Evolutionary conservation across 345 rosid genomes (phyloP), one percentile per base, ranked within the genome.

Genomic region (Brassica napus): DNA sequence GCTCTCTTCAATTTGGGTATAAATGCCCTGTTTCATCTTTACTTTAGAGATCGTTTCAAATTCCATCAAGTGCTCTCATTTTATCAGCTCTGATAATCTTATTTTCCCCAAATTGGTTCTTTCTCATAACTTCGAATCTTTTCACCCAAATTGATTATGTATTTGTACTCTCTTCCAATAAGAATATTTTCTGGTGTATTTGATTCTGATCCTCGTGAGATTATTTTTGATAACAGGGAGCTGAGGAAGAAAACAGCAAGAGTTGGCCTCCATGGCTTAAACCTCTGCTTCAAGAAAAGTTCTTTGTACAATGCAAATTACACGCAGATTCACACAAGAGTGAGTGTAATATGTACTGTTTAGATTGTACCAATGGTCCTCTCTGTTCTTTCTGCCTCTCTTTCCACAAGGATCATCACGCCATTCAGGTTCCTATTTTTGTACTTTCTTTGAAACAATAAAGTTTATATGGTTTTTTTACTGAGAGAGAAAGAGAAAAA

Each of bases 281-380:
- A 72, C 94, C 94, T 39, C 79, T 95, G 68, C 84, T 95, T 1
- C 64, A 81, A 11, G 91, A 90, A 69, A 85, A 84, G 12, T 95
- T 95, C 91, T 95, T 95, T 70, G 96, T 82, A 81, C 98, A 95
- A 79, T 95, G 99, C 83, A 91, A 91, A 84, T 49, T 63, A 24
- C 99, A 95, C 84, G 88, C 83, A 14, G 97, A 93, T 86, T 89
- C 97, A 71, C 97, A 90, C 83, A 93, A 93, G 89, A 95, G 93
- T 74, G 99, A 95, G 66, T 93, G 99, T 79, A 95, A 95, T 72
- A 93, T 93, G 99, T 95, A 85, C 72, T 95, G 99, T 71, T 85
- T 95, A 84, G 99, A 95, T 71, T 95, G 99, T 76, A 86, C 88
- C 84, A 86, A 86, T 78, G 97, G 98, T 12, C 85, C 94, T 58